Percentiles rank a stretch among this genome's conserved stretches.
phyloP scores from a whole-genome alignment of 2,329 filamentous ascomycete genomes.

The Clarireedia sp. region DNA sequence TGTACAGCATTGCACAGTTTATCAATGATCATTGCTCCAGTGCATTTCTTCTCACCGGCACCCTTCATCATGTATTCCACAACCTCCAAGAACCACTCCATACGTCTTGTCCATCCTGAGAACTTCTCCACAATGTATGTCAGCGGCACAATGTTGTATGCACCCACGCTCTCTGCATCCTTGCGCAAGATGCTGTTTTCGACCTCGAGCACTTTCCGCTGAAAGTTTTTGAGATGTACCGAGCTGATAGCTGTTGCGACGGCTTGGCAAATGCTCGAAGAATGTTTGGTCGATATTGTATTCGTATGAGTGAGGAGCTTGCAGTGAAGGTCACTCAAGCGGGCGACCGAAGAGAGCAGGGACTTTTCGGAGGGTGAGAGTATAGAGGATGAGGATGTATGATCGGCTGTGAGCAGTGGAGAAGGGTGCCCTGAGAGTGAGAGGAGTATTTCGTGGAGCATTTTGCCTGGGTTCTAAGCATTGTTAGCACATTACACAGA shows the following conservation, averaged over 20 bases:
- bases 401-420: constrained; percentile 62
- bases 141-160: constrained; percentile 86
- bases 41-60: constrained; percentile 37
- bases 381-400: constrained; percentile 39
- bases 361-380: constrained; percentile 75
- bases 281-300: constrained; percentile 61
- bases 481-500: constrained; percentile 3
- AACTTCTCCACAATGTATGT: constrained; percentile 80
- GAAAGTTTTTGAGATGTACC: constrained; percentile 71
- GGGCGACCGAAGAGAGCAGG: constrained; percentile 68
- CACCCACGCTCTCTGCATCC: constrained; percentile 75
- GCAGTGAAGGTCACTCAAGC: constrained; percentile 71
- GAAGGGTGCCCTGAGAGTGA: constrained; percentile 92
- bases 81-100: constrained; percentile 80
- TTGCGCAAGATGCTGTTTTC: constrained; percentile 69
- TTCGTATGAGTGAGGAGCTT: constrained; percentile 60
- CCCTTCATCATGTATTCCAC: constrained; percentile 56
- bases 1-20: constrained; percentile 66
- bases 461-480: constrained; percentile 32
- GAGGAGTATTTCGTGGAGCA: constrained; percentile 98
- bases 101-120: constrained; percentile 71
- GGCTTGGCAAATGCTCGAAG: constrained; percentile 78
- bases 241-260: constrained; percentile 72
- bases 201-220: constrained; percentile 75
- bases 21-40: constrained; percentile 69